phyloP scores from a whole-genome alignment of 176 grass and related monocot species.

The Areca catechu region DNA sequence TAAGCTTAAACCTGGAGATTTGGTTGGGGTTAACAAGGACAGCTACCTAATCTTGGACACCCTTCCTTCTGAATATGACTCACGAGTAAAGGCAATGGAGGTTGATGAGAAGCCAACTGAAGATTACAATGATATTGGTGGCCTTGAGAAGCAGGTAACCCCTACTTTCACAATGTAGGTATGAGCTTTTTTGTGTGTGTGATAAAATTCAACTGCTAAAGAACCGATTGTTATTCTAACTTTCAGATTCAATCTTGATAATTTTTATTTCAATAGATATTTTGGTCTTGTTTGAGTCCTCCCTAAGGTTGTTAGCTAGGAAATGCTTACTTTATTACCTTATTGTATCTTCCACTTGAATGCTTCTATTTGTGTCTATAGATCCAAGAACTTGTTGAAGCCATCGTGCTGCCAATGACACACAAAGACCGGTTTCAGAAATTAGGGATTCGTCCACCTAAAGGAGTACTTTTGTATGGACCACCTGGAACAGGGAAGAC shows the following conservation, averaged over 20 bases:
- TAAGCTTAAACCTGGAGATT: slow-evolving; percentile 72
- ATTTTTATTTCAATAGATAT: too few relatives aligned
- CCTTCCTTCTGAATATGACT: slow-evolving; percentile 79
- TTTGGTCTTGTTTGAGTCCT: too few relatives aligned
- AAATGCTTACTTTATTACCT: not conserved
- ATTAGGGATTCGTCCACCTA: slow-evolving; percentile 78
- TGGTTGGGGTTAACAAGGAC: slow-evolving; percentile 86
- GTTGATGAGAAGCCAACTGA: slow-evolving; percentile 89
- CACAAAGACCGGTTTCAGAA: slow-evolving; percentile 86
- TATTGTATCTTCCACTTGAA: not conserved
- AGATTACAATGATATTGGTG: slow-evolving; percentile 93
- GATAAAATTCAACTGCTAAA: too few relatives aligned
- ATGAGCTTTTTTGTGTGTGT: too few relatives aligned
- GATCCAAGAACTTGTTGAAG: slow-evolving; percentile 96
- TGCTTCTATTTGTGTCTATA: slow-evolving; percentile 24
- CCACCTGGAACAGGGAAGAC: slow-evolving; percentile 94
- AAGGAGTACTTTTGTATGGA: slow-evolving; percentile 96
- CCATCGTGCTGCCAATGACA: slow-evolving; percentile 90
- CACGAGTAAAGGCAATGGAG: slow-evolving; percentile 82
- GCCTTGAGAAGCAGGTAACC: slow-evolving; percentile 81
- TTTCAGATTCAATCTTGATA: too few relatives aligned
- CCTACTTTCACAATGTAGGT: not conserved
- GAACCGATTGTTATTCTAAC: too few relatives aligned
- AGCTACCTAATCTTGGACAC: slow-evolving; percentile 87
- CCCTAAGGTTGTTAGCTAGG: too few relatives aligned